Evolutionary conservation across 345 rosid species (phyloP), one percentile per base, ranked within the genome.

Genomic region (Conringia planisiliqua): DNA sequence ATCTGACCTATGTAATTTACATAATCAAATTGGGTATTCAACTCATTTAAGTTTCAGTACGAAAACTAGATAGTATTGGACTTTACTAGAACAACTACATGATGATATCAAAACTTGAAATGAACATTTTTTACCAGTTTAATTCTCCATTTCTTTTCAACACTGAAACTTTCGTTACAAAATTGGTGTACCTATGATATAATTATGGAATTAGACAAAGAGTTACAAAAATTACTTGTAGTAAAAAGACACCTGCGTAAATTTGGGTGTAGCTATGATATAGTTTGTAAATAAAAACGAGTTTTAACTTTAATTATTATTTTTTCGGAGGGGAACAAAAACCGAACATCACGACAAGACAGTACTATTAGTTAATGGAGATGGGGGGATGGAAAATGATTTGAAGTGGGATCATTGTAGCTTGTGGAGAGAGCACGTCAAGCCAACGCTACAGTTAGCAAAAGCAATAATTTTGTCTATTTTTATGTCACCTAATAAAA

Each of bases 371-470:
- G 20, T 55, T 67, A 65, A 42, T 40, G 77, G 56, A 52, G 76
- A 72, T 27, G 30, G 59, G 30, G 59, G 38, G 43, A 57, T 32
- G 54, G 54, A 72, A 65, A 56, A 20, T 59, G 48, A 56, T 57
- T 10, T 9, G 30, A 67, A 67, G 73, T 59, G 79, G 73, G 73
- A 75, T 75, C 62, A 67, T 60, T 59, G 68, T 59, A 67, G 73
- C 62, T 75, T 67, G 67, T 67, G 78, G 78, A 39, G 68, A 75
- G 67, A n/a, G 73, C 73, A 68, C 68, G 68, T 59, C 79, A 75
- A 68, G 73, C 73, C 68, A 75, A 75, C 73, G 73, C 73, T 75
- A 68, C 73, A 60, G 68, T 75, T 39, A 46, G 38, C 61, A 35
- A 44, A n/a, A 30, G 5, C 79, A 75, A 75, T 75, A 50, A 60